Evolutionary conservation across 2,329 filamentous ascomycete species (phyloP).

Genomic region (Emmonsiellopsis sp.): DNA sequence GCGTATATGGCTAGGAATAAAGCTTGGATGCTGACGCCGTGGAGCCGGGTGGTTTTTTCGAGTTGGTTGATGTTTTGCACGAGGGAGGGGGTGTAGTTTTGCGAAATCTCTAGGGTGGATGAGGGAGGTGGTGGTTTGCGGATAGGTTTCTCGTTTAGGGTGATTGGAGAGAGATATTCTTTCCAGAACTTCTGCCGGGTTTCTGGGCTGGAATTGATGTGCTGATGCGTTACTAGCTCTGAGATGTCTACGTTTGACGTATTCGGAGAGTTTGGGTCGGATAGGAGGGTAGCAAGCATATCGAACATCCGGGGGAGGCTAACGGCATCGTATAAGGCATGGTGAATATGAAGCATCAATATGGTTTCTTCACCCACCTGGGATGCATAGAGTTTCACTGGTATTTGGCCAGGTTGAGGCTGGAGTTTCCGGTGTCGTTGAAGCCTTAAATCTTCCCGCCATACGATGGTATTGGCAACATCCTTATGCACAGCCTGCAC

Average conservation of each 20-base stretch:
- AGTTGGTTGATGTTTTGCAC: constrained; percentile 34
- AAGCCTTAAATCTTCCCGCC: constrained; percentile 13
- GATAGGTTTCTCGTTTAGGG: not conserved
- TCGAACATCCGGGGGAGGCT: constrained; percentile 59
- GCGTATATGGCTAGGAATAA: constrained; percentile 67
- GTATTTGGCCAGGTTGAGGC: constrained; percentile 13
- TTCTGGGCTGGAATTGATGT: constrained; percentile 15
- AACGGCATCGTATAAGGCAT: constrained; percentile 80
- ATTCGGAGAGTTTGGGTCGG: constrained; percentile 7
- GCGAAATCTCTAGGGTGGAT: constrained; percentile 12
- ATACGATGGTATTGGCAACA: constrained; percentile 24
- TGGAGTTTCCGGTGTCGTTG: constrained; percentile 11
- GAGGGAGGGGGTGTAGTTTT: constrained; percentile 40
- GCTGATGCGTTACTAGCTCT: constrained; percentile 32
- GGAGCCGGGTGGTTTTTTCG: constrained; percentile 32
- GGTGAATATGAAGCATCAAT: constrained; percentile 58
- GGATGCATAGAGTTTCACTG: constrained; percentile 27
- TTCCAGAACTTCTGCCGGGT: constrained; percentile 37
- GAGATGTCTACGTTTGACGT: constrained; percentile 24
- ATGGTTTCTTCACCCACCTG: constrained; percentile 22
- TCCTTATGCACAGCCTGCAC: constrained; percentile 52
- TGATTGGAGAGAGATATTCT: constrained; percentile 22
- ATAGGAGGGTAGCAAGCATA: constrained; percentile 39
- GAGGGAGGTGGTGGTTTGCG: not conserved
- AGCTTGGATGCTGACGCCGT: constrained; percentile 60